Base-by-base conservation (phyloP, 192 early-diverging fungal species). In the Linnemannia hyalina region DNA sequence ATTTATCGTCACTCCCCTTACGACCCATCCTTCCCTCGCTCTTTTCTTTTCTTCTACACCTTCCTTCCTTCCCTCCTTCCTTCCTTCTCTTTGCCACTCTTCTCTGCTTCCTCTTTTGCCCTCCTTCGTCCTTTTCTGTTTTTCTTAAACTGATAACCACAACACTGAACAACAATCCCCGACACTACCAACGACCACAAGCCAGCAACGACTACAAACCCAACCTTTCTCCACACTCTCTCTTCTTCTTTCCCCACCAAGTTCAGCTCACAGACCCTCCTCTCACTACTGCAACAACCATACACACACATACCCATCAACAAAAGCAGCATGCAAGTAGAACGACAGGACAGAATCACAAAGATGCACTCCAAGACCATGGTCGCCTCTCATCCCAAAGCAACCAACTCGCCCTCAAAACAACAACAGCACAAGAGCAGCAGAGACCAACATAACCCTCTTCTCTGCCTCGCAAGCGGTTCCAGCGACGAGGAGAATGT, bases 281-380 rank as follows among this genome's bases (percentile, higher is more conserved):
- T n/a, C 36, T 4, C 46, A 16, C 42, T 46, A 29, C 52, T 35
- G 13, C 18, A n/a, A 35, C 52, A 63, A 18, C 36, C 20, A 76
- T 10, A 4, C 23, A 26, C 23, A 26, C 9, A 29, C 41, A 11
- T 35, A 35, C 35, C 35, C 52, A 76, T 22, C 41, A n/a, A 42
- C 44, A 42, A 71, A 40, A 74, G 44, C 60, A 71, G 6, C 71
- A 74, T 80, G 78, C 78, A 74, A 74, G 60, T 80, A 44, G 72
- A 80, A 73, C 54, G 42, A 73, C 78, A 52, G n/a, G 16, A 41
- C 36, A 73, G 68, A 60, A 32, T 73, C 70, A 70, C 70, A 1
- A 73, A 71, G 41, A 80, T 80, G 72, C 42, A 60, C 42, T 68
- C 78, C 46, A 80, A 73, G 1, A 57, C 29, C 70, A 80, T 74